Conservation (phyloP, 2,329 filamentous ascomycete genomes). For the Uncinocarpus reesii region DNA sequence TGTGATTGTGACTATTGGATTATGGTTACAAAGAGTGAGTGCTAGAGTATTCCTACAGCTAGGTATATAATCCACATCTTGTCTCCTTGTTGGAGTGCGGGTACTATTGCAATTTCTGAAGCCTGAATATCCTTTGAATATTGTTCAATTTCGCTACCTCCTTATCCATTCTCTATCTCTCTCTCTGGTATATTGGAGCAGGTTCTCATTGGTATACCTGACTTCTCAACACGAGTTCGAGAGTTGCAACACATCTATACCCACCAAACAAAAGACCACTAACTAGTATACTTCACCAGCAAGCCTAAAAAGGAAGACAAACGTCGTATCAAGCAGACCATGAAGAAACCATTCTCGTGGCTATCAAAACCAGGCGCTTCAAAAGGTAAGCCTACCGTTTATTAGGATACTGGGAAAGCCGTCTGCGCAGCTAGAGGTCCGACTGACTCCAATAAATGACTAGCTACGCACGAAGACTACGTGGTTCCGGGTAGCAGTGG, state of each 20-base stretch:
- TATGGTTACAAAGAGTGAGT: neutral
- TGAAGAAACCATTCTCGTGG: conserved; percentile 3
- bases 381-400: neutral
- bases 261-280: neutral
- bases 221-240: neutral
- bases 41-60: neutral
- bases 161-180: neutral
- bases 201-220: neutral
- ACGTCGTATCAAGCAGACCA: neutral
- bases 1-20: neutral
- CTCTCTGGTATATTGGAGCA: neutral
- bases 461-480: neutral
- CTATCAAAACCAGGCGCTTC: neutral
- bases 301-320: neutral
- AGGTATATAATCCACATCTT: neutral
- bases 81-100: neutral
- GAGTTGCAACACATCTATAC: neutral
- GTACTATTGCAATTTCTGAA: neutral
- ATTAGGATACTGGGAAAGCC: neutral
- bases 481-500: neutral
- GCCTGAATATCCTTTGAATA: neutral
- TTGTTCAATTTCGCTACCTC: neutral
- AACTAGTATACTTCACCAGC: neutral
- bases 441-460: neutral
- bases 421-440: neutral